phyloP scores from a whole-genome alignment of 306 rosid species.

The Sesbania bispinosa region DNA sequence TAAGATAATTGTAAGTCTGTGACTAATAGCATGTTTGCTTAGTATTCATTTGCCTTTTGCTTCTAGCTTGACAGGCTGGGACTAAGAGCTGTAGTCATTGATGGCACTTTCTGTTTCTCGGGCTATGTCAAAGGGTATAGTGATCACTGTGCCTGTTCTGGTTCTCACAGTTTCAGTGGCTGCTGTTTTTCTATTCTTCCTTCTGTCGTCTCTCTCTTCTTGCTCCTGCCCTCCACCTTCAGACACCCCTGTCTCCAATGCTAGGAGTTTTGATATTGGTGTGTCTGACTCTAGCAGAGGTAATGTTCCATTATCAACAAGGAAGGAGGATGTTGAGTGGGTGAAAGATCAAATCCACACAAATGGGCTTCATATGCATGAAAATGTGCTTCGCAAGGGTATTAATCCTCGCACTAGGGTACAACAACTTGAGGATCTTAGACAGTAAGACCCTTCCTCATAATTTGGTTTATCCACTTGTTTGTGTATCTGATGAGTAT shows the following conservation, averaged over 20 bases:
- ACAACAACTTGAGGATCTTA: slow-evolving; percentile 82
- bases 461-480: background rate
- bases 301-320: slow-evolving; percentile 22
- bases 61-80: slow-evolving; percentile 7
- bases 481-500: background rate
- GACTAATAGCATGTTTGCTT: background rate
- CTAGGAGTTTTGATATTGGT: background rate
- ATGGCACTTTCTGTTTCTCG: slow-evolving; percentile 56
- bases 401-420: slow-evolving; percentile 84
- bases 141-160: slow-evolving; percentile 62
- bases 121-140: slow-evolving; percentile 62
- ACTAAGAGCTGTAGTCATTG: slow-evolving; percentile 6
- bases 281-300: background rate
- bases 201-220: slow-evolving; percentile 69
- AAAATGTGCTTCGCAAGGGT: slow-evolving; percentile 86
- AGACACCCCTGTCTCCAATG: slow-evolving; percentile 1
- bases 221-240: slow-evolving; percentile 59
- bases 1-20: background rate
- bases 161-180: slow-evolving; percentile 56
- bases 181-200: slow-evolving; percentile 61
- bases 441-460: slow-evolving; percentile 43
- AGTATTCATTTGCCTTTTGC: slow-evolving; percentile 1
- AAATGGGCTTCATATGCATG: slow-evolving; percentile 83
- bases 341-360: slow-evolving; percentile 69
- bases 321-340: slow-evolving; percentile 81